A percentile compares a stretch with the other conserved stretches of the same genome.
Evolutionary conservation across 352 stramenopile genomes (phyloP).

Genomic region (Salisapilia sapeloensis): DNA sequence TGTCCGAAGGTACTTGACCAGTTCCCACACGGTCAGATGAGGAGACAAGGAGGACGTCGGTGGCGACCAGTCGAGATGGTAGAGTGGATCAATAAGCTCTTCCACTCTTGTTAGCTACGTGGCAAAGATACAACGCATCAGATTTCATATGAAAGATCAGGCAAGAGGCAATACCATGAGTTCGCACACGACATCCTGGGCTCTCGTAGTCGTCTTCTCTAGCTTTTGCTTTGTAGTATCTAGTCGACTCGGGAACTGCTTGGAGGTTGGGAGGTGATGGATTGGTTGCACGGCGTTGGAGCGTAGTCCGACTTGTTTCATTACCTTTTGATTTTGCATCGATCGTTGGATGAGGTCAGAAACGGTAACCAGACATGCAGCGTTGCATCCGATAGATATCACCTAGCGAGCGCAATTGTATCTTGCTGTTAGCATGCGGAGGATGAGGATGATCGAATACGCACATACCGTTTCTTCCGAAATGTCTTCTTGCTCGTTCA

Average conservation of each 20-base stretch:
- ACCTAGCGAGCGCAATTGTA: too few species aligned
- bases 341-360: too few species aligned
- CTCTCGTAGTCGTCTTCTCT: constrained; percentile 55
- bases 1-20: constrained; percentile 75
- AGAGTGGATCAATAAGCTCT: constrained; percentile 52
- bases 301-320: too few species aligned
- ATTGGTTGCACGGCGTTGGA: too few species aligned
- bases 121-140: constrained; percentile 1
- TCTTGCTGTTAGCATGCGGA: constrained; percentile 6
- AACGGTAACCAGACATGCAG: too few species aligned
- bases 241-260: too few species aligned
- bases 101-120: constrained; percentile 67
- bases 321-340: too few species aligned
- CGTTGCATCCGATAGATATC: background rate
- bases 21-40: constrained; percentile 63
- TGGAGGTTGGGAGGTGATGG: too few species aligned
- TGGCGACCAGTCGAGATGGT: constrained; percentile 63
- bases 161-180: constrained; percentile 31
- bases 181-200: constrained; percentile 72
- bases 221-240: constrained; percentile 10
- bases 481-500: constrained; percentile 51
- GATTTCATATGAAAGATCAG: background rate
- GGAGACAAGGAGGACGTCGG: constrained; percentile 32
- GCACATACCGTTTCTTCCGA: constrained; percentile 51
- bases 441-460: background rate